Evolutionary conservation across 2,329 filamentous ascomycete genomes (phyloP).

Genomic region (Penicillium sp.): DNA sequence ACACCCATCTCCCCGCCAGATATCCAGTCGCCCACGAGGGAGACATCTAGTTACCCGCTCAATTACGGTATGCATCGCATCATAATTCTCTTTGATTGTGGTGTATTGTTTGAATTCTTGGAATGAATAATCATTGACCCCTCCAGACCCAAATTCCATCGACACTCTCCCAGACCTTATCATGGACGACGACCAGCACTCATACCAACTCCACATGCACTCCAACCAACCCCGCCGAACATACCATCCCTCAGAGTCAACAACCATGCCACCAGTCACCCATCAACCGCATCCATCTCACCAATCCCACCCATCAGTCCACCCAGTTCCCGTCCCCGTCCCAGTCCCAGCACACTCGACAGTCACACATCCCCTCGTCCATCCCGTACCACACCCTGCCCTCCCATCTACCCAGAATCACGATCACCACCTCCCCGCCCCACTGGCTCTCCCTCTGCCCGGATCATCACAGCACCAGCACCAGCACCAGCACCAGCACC

Average conservation of each 20-base stretch:
- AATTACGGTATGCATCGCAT: conserved; percentile 10
- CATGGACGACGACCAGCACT: conserved; percentile 27
- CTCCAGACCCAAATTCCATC: conserved; percentile 27
- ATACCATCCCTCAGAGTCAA: conserved; percentile 17
- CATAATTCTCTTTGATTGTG: neutral
- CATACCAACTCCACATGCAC: conserved; percentile 23
- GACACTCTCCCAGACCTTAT: conserved; percentile 30
- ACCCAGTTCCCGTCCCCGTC: neutral
- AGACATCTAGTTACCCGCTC: conserved; percentile 20
- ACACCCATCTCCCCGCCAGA: conserved; percentile 35
- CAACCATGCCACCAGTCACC: conserved; percentile 1
- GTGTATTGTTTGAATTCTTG: neutral
- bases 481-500: too few relatives aligned
- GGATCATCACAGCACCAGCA: neutral
- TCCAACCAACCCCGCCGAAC: conserved; percentile 6
- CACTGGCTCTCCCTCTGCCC: neutral
- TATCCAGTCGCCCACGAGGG: conserved; percentile 29
- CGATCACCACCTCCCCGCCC: neutral
- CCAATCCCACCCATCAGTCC: neutral
- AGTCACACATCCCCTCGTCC: neutral
- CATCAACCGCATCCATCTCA: neutral
- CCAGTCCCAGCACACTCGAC: neutral
- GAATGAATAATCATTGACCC: neutral
- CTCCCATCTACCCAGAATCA: neutral
- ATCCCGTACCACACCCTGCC: neutral